These are phyloP conservation scores for Quercus phellos DNA, from an alignment of 331 rosid genomes.

Conservation along the genomic window DNA sequence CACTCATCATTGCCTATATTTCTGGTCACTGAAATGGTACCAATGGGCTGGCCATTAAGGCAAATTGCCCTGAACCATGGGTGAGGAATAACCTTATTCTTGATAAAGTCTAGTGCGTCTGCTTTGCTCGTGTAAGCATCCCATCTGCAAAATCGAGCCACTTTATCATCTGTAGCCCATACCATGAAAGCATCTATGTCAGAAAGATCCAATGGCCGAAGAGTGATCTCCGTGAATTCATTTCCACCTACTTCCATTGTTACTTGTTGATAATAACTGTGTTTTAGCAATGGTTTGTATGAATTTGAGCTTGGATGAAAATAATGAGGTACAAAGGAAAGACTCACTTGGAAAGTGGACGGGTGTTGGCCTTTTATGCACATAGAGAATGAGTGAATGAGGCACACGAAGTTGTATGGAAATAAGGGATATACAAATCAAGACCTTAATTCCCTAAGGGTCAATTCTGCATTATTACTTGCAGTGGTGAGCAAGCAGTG, in stretches of 20 bases:
- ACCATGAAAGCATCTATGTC: conserved; percentile 58
- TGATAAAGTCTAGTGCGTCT: conserved; percentile 35
- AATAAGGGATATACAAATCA: not conserved
- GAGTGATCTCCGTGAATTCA: conserved; percentile 32
- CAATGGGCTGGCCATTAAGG: conserved; percentile 45
- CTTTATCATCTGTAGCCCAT: conserved; percentile 55
- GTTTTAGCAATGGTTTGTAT: not conserved
- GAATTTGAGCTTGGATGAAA: not conserved
- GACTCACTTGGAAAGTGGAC: not conserved
- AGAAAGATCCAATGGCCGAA: conserved; percentile 42
- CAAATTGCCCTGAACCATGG: conserved; percentile 56
- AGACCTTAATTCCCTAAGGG: too few species aligned
- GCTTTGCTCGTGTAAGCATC: conserved; percentile 47
- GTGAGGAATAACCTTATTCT: conserved; percentile 27
- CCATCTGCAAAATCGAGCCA: conserved; percentile 51
- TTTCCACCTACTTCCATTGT: conserved; percentile 22
- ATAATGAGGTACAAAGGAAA: not conserved
- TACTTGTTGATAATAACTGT: too few species aligned
- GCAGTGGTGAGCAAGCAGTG: too few species aligned
- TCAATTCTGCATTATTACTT: not conserved
- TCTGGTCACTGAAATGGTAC: conserved; percentile 28
- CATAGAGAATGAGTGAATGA: not conserved
- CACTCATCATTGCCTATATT: conserved; percentile 18
- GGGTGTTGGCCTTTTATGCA: not conserved
- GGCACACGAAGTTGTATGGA: not conserved